Percentiles rank a stretch among this genome's conserved stretches.
Evolutionary conservation across 108 stramenopile species (phyloP).

Genomic region (Cylindrotheca fusiformis): DNA sequence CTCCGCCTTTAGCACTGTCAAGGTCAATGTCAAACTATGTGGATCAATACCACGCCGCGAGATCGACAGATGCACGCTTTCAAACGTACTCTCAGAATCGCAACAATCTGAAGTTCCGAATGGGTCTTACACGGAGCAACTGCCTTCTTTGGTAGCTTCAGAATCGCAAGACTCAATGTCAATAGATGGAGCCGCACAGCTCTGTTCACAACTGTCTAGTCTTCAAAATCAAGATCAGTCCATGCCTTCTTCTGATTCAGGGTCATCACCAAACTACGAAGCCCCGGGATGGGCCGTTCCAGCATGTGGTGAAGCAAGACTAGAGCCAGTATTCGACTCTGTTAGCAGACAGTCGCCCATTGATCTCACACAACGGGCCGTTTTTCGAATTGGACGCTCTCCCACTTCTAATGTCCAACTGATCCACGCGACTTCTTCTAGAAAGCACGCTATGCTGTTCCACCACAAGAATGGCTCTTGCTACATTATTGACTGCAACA

Average conservation of each 20-base stretch:
- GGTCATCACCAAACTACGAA: slow-evolving; percentile 37
- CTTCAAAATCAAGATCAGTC: slow-evolving; percentile 3
- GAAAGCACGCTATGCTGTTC: slow-evolving; percentile 78
- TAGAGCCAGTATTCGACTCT: slow-evolving; percentile 77
- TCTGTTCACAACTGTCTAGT: slow-evolving; percentile 21
- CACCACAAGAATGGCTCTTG: slow-evolving; percentile 84
- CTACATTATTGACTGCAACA: slow-evolving; percentile 79
- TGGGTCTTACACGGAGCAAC: too few relatives aligned
- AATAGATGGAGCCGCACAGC: slow-evolving; percentile 7
- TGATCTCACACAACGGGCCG: slow-evolving; percentile 61
- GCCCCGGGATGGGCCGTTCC: slow-evolving; percentile 79
- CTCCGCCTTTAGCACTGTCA: slow-evolving; percentile 13
- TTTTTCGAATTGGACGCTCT: slow-evolving; percentile 68
- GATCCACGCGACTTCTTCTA: slow-evolving; percentile 62
- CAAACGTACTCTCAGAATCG: too few relatives aligned
- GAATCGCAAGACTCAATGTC: not conserved
- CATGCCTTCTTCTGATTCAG: not conserved
- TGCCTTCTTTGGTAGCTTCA: too few relatives aligned
- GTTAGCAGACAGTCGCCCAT: slow-evolving; percentile 53
- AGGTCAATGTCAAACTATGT: slow-evolving; percentile 47
- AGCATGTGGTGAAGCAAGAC: slow-evolving; percentile 64
- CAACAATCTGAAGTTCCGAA: too few relatives aligned
- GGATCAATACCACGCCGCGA: slow-evolving; percentile 46
- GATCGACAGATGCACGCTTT: slow-evolving; percentile 4
- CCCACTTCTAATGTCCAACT: slow-evolving; percentile 68